Evolutionary conservation across 768 basidiomycete species (phyloP), one percentile per base, ranked within the genome.

Genomic region (Russula vinacea): DNA sequence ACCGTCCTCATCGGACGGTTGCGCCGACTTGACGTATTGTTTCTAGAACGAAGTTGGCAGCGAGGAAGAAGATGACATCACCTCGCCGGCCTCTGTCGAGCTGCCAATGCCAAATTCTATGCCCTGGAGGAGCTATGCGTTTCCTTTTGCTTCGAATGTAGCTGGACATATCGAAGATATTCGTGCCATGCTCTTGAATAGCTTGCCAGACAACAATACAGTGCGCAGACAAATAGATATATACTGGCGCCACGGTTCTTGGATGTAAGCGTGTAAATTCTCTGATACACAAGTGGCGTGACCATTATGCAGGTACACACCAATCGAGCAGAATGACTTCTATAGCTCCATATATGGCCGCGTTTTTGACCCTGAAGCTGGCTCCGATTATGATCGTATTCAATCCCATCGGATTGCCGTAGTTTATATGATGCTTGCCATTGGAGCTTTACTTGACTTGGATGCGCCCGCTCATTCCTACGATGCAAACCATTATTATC

Each of bases 211-310:
- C 52, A 26, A 64, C 22, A 62, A 68, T 24, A 72, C 69, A 61
- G 73, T 77, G 5, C 74, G 73, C 53, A 63, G 70, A 42, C 74
- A 84, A 44, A 76, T 78, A 58, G 76, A 81, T 49, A 77, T 81
- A 40, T 89, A 89, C 73, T 89, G 79, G 73, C 80, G 80, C 68
- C 83, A 88, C 72, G 86, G 84, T 56, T 85, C 84, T 54, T 89
- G 86, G 86, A 85, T 88, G 87, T 86, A 71, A 67, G 86, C 69
- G 57, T 79, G 33, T 47, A 29, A 39, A 44, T 40, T 44, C 32
- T n/a, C 16, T 26, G 6, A 24, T 24, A 33, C 39, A 47, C 37
- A n/a, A 22, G 45, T 47, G 22, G 32, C 19, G 33, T 58, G 33
- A 62, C 47, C 49, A 50, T 58, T 26, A 32, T 56, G 29, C 65